Base-by-base conservation (phyloP, 2,329 filamentous ascomycete species). In the Amphichorda felina region DNA sequence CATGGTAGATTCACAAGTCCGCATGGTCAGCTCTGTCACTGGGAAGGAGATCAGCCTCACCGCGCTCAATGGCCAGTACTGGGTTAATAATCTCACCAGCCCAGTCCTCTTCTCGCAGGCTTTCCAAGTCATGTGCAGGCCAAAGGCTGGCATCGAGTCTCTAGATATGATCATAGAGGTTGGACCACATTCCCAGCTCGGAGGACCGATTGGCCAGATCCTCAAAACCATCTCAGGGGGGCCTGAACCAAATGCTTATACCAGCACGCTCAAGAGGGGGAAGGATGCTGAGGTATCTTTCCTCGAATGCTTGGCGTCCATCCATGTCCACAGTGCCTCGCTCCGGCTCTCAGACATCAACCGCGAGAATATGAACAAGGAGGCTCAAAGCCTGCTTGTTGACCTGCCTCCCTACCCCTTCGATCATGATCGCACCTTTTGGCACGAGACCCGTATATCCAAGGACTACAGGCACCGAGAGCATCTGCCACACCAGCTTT, bases 401-500 rank as follows among this genome's bases (percentile, higher is more conserved):
- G n/a, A 63, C 37, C 44, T 66, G 29, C 61, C 61, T 2, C 52
- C 56, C 24, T 66, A 66, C 41, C 54, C 33, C 25, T 35, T 19
- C 18, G 25, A 35, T n/a, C 25, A 35, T 22, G 13, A 27, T 8
- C 17, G 11, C 6, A 17, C 22, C 10, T 35, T 16, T 14, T 35
- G 33, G 33, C 14, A 13, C 8, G 33, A 35, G 21, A 14, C 33
- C n/a, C 21, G 33, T 9, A 16, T 27, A 6, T 14, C 19, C 9
- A 11, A 5, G 14, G 58, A 35, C 4, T 66, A 61, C 61, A 61
- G 63, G 41, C 56, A 63, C 43, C 51, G 54, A 1, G 49, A 48
- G 18, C 15, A 21, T 9, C 25, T 18, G 61, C 61, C 45, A 63
- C 60, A 60, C 54, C 60, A 29, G 59, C 63, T 66, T 11, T 50